Evolutionary conservation across 2,329 filamentous ascomycete species (phyloP), one percentile per base, ranked within the genome.

Genomic region (Raffaelea albimanens): DNA sequence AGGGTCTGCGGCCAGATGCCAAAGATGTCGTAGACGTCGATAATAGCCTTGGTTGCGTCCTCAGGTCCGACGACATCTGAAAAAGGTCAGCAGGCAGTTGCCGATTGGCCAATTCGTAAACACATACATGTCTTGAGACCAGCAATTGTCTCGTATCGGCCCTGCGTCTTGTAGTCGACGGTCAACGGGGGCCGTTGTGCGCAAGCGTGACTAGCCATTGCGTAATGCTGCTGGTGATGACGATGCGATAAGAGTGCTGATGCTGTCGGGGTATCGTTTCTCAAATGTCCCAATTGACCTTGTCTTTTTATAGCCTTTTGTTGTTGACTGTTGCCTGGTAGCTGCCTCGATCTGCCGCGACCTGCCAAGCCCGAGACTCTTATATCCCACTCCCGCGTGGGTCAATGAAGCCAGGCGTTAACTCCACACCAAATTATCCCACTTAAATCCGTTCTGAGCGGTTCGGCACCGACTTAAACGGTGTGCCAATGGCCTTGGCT

Each of bases 21-120:
- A 52, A 75, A 73, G 54, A 73, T 61, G 56, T 75, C 72, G 57
- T 70, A 72, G 48, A 75, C 59, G 49, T 66, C 59, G 18, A 75
- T 57, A 10, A 74, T 60, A 40, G 65, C 69, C 39, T 55, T 59
- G 29, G 57, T 60, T 13, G 65, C 56, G 31, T 58, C 55, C 10
- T 58, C 57, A 29, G 67, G 59, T 33, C 63, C 61, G 3, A 60
- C 56, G 4, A 67, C 56, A 46, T 72, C 70, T 59, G 19, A 13
- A 19, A 8, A 43, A 23, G 2, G 16, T 9, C n/a, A n/a, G 22
- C n/a, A n/a, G n/a, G n/a, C n/a, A n/a, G n/a, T n/a, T n/a, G n/a
- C n/a, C n/a, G n/a, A 13, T 25, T 23, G 16, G 16, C 11, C 5
- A 14, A 23, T 39, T 40, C 25, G 16, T 5, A 8, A 38, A 53